These are phyloP conservation scores for Ascochyta viciae-villosae DNA, from an alignment of 2,329 filamentous ascomycete species.

Conservation along the genomic window DNA sequence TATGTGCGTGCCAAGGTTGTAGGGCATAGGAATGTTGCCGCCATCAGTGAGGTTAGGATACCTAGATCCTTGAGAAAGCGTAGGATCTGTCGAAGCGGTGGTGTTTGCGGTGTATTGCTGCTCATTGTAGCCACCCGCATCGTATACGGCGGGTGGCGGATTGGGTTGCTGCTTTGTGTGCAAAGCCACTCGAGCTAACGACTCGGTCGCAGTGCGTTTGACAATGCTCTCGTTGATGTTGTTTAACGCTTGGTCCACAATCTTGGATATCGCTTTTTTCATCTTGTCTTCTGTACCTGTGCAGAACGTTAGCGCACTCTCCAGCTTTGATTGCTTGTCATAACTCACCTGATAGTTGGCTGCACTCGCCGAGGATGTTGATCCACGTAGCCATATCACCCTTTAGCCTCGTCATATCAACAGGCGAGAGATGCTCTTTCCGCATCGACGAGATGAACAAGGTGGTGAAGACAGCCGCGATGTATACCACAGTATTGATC, in stretches of 20 bases:
- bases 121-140: constrained; percentile 30
- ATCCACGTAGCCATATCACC: constrained; percentile 75
- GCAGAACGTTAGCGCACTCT: background rate
- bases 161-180: constrained; percentile 37
- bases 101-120: constrained; percentile 32
- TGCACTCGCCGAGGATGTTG: constrained; percentile 70
- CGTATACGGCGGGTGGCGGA: constrained; percentile 27
- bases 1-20: constrained; percentile 33
- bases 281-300: constrained; percentile 58
- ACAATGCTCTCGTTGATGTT: constrained; percentile 55
- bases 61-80: constrained; percentile 26
- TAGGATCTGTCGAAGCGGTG: constrained; percentile 28
- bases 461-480: constrained; percentile 75
- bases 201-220: constrained; percentile 54
- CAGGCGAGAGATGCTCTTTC: constrained; percentile 64
- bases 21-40: constrained; percentile 28
- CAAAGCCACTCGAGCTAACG: constrained; percentile 49
- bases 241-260: constrained; percentile 58
- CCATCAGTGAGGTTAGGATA: constrained; percentile 30
- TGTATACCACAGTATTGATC: constrained; percentile 75
- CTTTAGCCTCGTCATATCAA: constrained; percentile 66
- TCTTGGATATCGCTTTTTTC: constrained; percentile 56
- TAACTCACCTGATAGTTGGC: constrained; percentile 69
- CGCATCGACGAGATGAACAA: constrained; percentile 74
- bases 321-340: background rate